Conservation (phyloP, 2,329 filamentous ascomycete genomes). For the Aspergillus spinulosporus region DNA sequence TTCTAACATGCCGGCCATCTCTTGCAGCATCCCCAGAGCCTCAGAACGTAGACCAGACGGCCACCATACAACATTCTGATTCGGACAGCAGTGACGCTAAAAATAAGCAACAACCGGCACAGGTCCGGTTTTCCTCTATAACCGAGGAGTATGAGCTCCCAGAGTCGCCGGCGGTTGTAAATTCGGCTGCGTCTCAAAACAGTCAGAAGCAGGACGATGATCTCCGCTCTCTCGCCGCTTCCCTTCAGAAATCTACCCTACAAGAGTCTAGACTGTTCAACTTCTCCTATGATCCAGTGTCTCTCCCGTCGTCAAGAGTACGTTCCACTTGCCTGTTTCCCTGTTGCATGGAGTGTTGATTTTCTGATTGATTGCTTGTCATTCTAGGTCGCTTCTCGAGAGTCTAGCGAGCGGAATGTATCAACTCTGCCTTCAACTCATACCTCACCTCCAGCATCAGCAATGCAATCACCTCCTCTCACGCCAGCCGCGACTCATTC, state of each 20-base stretch:
- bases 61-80: constrained; percentile 25
- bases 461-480: constrained; percentile 83
- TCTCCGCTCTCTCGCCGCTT: constrained; percentile 69
- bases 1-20: constrained; percentile 11
- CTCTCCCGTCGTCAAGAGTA: constrained; percentile 64
- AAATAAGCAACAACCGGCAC: constrained; percentile 32
- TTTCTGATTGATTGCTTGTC: constrained; percentile 9
- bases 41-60: constrained; percentile 26
- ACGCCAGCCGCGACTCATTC: constrained; percentile 77
- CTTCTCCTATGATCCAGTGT: constrained; percentile 87
- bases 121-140: constrained; percentile 70
- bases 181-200: constrained; percentile 22
- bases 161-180: constrained; percentile 29
- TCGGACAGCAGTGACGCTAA: constrained; percentile 30
- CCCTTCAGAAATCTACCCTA: constrained; percentile 70
- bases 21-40: constrained; percentile 22
- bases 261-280: constrained; percentile 82
- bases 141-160: constrained; percentile 67
- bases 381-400: constrained; percentile 48
- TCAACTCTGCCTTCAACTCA: constrained; percentile 66
- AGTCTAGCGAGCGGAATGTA: constrained; percentile 64
- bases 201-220: constrained; percentile 56
- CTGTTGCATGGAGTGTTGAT: neutral
- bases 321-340: constrained; percentile 20
- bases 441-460: constrained; percentile 65